These are phyloP conservation scores for Dothistroma septosporum DNA, from an alignment of 2,329 filamentous ascomycete genomes.

Conservation along the genomic window DNA sequence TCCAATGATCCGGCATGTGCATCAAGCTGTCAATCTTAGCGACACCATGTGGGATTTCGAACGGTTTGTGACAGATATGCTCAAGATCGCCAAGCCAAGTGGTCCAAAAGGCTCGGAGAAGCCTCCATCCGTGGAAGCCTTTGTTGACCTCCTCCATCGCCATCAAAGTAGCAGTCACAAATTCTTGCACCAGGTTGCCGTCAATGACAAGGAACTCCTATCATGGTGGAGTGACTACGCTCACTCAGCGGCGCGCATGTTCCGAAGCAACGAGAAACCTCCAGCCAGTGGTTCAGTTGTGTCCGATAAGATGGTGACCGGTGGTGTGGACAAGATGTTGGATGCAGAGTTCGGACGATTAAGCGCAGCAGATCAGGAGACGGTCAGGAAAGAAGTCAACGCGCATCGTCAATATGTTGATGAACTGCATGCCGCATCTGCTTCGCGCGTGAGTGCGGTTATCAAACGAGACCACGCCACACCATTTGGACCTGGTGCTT, in stretches of 20 bases:
- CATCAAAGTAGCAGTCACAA: constrained; percentile 62
- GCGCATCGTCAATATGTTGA: constrained; percentile 59
- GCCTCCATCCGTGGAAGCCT: constrained; percentile 65
- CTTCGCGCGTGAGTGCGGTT: constrained; percentile 53
- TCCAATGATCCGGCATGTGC: constrained; percentile 67
- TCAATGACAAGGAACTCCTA: constrained; percentile 63
- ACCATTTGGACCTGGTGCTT: constrained; percentile 65
- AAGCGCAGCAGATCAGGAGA: constrained; percentile 42
- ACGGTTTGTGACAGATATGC: constrained; percentile 65
- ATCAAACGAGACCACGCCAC: constrained; percentile 42
- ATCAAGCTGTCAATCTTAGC: constrained; percentile 66
- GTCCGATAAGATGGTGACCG: constrained; percentile 35
- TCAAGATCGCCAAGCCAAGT: constrained; percentile 49
- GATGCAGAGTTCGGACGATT: constrained; percentile 47
- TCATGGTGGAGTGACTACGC: constrained; percentile 60
- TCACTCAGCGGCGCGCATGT: constrained; percentile 55
- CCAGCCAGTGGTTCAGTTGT: constrained; percentile 21
- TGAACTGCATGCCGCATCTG: constrained; percentile 52
- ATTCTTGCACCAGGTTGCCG: constrained; percentile 66
- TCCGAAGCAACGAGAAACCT: constrained; percentile 39
- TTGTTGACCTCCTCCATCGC: constrained; percentile 60
- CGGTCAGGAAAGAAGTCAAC: constrained; percentile 53
- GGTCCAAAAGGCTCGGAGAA: constrained; percentile 30
- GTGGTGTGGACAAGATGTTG: constrained; percentile 42
- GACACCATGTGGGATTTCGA: constrained; percentile 65